Conservation (phyloP, 441 rosid genomes). For the Pelargonium fulgidum region DNA sequence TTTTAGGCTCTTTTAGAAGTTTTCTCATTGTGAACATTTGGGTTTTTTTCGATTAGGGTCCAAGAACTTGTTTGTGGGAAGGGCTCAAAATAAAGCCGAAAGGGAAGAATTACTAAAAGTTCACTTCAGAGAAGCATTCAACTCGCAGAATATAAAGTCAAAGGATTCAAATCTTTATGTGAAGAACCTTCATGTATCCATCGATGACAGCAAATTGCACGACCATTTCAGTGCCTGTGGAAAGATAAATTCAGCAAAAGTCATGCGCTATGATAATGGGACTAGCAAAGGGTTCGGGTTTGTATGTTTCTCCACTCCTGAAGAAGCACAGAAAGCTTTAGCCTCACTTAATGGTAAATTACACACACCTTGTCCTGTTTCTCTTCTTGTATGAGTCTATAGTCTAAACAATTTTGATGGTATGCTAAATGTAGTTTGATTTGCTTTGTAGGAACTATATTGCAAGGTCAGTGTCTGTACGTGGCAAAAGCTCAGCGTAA, state of each 20-base stretch:
- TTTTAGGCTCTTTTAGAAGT: background rate
- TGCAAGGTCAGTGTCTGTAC: slow-evolving; percentile 43
- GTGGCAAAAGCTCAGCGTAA: slow-evolving; percentile 69
- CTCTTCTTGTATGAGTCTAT: background rate
- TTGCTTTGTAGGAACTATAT: slow-evolving; percentile 36
- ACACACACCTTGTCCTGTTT: slow-evolving; percentile 1
- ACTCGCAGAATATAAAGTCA: slow-evolving; percentile 22
- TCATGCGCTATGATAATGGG: slow-evolving; percentile 54
- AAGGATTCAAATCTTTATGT: slow-evolving; percentile 53
- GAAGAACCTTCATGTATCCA: slow-evolving; percentile 48
- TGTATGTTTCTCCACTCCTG: slow-evolving; percentile 65
- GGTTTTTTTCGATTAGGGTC: slow-evolving; percentile 39
- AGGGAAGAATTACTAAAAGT: slow-evolving; percentile 52
- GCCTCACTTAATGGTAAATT: slow-evolving; percentile 46
- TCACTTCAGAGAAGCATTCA: slow-evolving; percentile 31
- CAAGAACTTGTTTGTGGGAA: slow-evolving; percentile 58
- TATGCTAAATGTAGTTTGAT: slow-evolving; percentile 9
- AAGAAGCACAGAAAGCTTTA: slow-evolving; percentile 53
- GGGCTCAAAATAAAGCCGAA: slow-evolving; percentile 64
- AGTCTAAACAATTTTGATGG: background rate
- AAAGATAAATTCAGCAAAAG: slow-evolving; percentile 45
- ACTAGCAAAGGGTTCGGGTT: slow-evolving; percentile 70
- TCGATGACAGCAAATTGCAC: slow-evolving; percentile 48
- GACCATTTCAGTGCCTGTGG: slow-evolving; percentile 54
- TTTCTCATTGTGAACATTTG: background rate